phyloP scores from a whole-genome alignment of 306 rosid species.

The Gastrolobium bilobum region DNA sequence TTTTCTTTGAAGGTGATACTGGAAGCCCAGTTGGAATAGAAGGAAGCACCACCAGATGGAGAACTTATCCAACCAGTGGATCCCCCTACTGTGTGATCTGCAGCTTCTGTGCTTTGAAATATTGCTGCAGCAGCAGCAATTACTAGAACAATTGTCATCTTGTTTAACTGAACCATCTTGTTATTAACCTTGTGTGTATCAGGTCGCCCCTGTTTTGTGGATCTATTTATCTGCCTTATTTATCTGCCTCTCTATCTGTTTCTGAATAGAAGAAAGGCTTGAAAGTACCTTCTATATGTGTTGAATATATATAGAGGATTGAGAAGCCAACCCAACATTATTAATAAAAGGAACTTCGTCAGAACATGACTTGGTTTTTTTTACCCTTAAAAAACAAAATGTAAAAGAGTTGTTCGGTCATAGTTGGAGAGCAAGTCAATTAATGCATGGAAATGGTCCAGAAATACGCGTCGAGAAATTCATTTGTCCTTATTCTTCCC shows the following conservation, averaged over 20 bases:
- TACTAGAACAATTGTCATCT: constrained; percentile 30
- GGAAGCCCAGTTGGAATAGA: constrained; percentile 56
- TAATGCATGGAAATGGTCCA: not conserved
- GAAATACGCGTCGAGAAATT: not conserved
- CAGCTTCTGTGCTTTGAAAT: constrained; percentile 27
- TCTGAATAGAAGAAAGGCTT: constrained; percentile 1
- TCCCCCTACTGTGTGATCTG: constrained; percentile 49
- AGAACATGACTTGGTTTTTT: not conserved
- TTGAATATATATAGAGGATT: constrained; percentile 36
- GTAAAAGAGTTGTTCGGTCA: constrained; percentile 12
- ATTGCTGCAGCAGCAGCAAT: constrained; percentile 27
- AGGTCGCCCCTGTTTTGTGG: constrained; percentile 44
- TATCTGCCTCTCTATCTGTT: not conserved
- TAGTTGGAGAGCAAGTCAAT: constrained; percentile 1
- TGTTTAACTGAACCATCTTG: constrained; percentile 40
- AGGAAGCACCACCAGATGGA: constrained; percentile 40
- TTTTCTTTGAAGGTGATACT: constrained; percentile 27
- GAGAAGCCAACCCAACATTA: not conserved
- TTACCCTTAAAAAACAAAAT: not conserved
- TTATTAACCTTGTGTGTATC: constrained; percentile 26
- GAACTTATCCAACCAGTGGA: constrained; percentile 47
- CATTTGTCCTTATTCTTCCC: not conserved
- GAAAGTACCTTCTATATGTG: not conserved
- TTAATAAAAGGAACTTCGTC: not conserved
- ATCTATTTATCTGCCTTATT: not conserved